phyloP scores from a whole-genome alignment of 139 green algal genomes.

The Picochlorum costavermella region DNA sequence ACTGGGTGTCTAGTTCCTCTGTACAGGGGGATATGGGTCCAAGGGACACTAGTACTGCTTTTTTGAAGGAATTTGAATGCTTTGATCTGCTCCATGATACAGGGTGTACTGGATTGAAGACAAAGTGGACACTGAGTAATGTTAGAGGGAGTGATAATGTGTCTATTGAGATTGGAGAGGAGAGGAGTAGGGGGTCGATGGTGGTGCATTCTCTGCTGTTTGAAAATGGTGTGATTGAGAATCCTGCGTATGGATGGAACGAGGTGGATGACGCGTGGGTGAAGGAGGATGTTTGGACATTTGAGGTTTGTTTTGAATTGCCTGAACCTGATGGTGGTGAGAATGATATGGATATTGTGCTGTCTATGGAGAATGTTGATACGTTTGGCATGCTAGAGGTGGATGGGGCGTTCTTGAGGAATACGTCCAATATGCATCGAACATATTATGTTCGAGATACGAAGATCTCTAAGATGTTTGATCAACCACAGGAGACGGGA shows the following conservation, averaged over 20 bases:
- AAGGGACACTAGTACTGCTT: no score
- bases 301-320: conserved; percentile 27
- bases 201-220: conserved; percentile 1
- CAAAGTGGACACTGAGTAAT: conserved; percentile 14
- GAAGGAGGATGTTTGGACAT: conserved; percentile 49
- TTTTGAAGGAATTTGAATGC: no score
- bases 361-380: conserved; percentile 31
- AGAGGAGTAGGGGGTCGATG: neutral
- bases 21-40: no score
- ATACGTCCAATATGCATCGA: conserved; percentile 37
- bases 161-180: neutral
- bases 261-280: conserved; percentile 46
- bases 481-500: neutral
- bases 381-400: conserved; percentile 44
- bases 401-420: conserved; percentile 1
- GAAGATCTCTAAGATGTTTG: neutral
- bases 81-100: no score
- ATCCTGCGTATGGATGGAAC: conserved; percentile 37
- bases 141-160: conserved; percentile 13
- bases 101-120: no score
- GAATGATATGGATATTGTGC: neutral
- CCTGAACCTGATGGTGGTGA: neutral
- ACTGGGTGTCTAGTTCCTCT: no score
- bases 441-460: conserved; percentile 3
- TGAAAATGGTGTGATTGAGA: neutral